Conservation (phyloP, 139 green algal genomes). For the Medakamo hakoo region DNA sequence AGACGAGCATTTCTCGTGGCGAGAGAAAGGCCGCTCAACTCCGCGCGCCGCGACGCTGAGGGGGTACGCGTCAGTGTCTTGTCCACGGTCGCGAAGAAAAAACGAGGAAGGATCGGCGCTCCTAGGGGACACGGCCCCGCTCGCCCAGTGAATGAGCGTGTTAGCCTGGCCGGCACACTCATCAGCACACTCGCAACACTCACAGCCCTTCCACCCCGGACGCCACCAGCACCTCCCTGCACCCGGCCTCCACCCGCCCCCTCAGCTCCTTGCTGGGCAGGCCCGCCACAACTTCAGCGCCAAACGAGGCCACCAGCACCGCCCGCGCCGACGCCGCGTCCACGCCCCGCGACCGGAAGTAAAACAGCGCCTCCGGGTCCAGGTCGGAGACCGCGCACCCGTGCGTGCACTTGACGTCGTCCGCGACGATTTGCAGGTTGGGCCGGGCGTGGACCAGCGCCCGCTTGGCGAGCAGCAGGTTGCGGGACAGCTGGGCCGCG, state of each 20-base stretch:
- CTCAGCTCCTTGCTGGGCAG: slow-evolving; percentile 27
- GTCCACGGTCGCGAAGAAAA: too few relatives aligned
- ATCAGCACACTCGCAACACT: too few relatives aligned
- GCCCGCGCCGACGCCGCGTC: slow-evolving; percentile 40
- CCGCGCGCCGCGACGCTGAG: too few relatives aligned
- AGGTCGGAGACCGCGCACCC: slow-evolving; percentile 90
- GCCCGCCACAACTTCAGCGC: slow-evolving; percentile 58
- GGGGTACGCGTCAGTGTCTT: too few relatives aligned
- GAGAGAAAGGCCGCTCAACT: too few relatives aligned
- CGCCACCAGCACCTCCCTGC: slow-evolving; percentile 4
- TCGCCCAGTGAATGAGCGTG: too few relatives aligned
- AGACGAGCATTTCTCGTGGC: too few relatives aligned
- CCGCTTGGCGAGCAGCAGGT: slow-evolving; percentile 79
- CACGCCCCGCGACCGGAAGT: slow-evolving; percentile 84
- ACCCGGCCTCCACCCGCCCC: slow-evolving; percentile 12
- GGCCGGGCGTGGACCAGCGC: slow-evolving; percentile 95
- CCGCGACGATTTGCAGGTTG: slow-evolving; percentile 96
- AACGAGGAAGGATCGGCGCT: too few relatives aligned
- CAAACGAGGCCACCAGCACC: slow-evolving; percentile 79
- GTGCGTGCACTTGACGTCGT: slow-evolving; percentile 99
- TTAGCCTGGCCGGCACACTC: too few relatives aligned
- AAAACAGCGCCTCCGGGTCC: slow-evolving; percentile 96
- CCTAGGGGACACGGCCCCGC: too few relatives aligned
- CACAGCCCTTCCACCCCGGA: not conserved
- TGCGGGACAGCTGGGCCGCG: slow-evolving; percentile 79